phyloP scores from a whole-genome alignment of 23 red algal genomes.

The Chondrus crispus region DNA sequence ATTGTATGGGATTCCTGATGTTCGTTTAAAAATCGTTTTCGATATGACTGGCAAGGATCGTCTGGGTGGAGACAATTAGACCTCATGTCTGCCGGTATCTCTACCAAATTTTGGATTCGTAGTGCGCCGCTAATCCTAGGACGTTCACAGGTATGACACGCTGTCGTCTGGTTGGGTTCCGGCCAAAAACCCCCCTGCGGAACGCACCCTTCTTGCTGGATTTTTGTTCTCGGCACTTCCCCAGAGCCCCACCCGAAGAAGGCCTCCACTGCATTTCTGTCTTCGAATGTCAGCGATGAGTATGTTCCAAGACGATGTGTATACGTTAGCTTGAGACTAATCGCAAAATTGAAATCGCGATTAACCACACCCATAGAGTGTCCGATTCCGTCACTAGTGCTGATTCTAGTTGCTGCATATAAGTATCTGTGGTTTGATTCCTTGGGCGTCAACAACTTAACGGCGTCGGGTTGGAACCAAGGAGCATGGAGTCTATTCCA shows the following conservation, averaged over 20 bases:
- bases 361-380: conserved; percentile 54
- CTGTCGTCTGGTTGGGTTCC: not conserved
- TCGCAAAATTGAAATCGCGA: conserved; percentile 31
- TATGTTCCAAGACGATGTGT: conserved; percentile 48
- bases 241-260: conserved; percentile 61
- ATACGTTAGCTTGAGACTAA: conserved; percentile 44
- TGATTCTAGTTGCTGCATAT: conserved; percentile 15
- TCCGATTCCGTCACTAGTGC: conserved; percentile 55
- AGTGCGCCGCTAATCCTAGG: not conserved
- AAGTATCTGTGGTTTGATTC: conserved; percentile 44
- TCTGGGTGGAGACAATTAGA: not conserved
- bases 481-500: conserved; percentile 43
- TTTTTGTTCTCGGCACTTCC: conserved; percentile 25
- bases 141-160: conserved; percentile 25
- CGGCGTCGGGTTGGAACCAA: conserved; percentile 27
- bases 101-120: conserved; percentile 32
- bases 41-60: not conserved
- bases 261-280: conserved; percentile 39
- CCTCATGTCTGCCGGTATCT: not conserved
- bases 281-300: conserved; percentile 26
- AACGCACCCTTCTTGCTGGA: conserved; percentile 29
- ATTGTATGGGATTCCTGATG: conserved; percentile 22
- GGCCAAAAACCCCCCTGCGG: conserved; percentile 16
- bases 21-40: not conserved
- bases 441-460: not conserved